Percentiles rank a stretch among this genome's conserved stretches.
These are phyloP conservation scores for Plantago rigida DNA, from an alignment of 305 asterid species.

Conservation along the genomic window DNA sequence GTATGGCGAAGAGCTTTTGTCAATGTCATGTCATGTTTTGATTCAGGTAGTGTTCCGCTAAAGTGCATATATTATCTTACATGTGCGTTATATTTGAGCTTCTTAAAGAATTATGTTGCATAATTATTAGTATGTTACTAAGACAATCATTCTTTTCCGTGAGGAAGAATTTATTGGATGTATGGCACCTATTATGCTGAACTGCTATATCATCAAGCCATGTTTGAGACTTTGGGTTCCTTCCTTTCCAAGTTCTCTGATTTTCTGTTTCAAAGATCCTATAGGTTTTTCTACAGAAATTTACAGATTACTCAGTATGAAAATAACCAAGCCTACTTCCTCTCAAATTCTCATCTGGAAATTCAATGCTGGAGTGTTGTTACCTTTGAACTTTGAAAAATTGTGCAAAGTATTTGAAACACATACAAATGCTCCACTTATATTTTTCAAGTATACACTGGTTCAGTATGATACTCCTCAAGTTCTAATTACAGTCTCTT, in stretches of 20 bases:
- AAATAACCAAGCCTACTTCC: too few species aligned
- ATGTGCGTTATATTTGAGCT: constrained; percentile 17
- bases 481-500: not conserved
- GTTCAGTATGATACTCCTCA: not conserved
- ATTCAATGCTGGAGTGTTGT: too few species aligned
- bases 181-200: constrained; percentile 13
- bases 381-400: too few species aligned
- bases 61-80: constrained; percentile 11
- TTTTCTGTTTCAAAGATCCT: too few species aligned
- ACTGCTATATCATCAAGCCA: not conserved
- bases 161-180: not conserved
- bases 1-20: constrained; percentile 89
- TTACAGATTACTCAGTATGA: too few species aligned
- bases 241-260: too few species aligned
- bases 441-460: not conserved
- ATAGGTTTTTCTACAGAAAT: too few species aligned
- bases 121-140: constrained; percentile 8
- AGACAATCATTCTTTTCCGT: constrained; percentile 2
- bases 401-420: too few species aligned
- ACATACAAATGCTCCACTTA: not conserved
- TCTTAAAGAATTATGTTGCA: constrained; percentile 17
- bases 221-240: too few species aligned
- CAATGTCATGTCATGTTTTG: constrained; percentile 74
- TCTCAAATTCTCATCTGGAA: too few species aligned
- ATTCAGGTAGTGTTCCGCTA: constrained; percentile 62